Base-by-base conservation (phyloP, 306 rosid genomes). In the Citrullus colocynthis region DNA sequence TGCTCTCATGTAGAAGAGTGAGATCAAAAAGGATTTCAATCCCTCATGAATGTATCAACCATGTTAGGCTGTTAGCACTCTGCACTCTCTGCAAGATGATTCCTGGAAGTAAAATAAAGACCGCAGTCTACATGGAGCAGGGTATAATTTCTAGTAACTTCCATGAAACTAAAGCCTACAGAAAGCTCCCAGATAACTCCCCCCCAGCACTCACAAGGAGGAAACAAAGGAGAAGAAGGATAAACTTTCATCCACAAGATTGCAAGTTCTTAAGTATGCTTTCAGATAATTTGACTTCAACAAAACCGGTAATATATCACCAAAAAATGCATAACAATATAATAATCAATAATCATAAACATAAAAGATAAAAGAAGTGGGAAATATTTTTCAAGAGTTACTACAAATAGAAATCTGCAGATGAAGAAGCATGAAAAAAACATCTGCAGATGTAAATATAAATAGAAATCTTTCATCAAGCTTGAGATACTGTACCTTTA, bases 401-500 rank as follows among this genome's bases (percentile, higher is more conserved):
- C 8, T 24, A 51, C 62, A 7, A 30, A 48, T 60, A 16, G 69
- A 60, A 57, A 24, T 24, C 28, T 24, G 74, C 78, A 60, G 74
- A 55, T 70, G 56, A 49, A 56, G 9, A 48, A 60, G 30, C 52
- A 37, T 45, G 21, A 58, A 13, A 15, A 48, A 45, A 1, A 54
- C 55, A 69, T 42, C 41, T 5, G 66, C 75, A 62, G 75, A 57
- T 48, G 44, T 39, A 36, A 74, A 30, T 51, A 51, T 73, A 67
- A 18, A 80, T 12, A 18, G 67, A 45, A 57, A 48, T n/a, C 63
- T 10, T 10, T 45, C 15, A 30, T 72, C 52, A 71, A 48, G 78
- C 24, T 78, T 69, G 77, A 80, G 81, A 80, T 61, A 71, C 30
- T 32, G 61, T 91, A 96, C 28, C 99, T 96, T 96, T 57, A 96